phyloP scores from a whole-genome alignment of 2,329 filamentous ascomycete genomes.

The Penicillium griseofulvum region DNA sequence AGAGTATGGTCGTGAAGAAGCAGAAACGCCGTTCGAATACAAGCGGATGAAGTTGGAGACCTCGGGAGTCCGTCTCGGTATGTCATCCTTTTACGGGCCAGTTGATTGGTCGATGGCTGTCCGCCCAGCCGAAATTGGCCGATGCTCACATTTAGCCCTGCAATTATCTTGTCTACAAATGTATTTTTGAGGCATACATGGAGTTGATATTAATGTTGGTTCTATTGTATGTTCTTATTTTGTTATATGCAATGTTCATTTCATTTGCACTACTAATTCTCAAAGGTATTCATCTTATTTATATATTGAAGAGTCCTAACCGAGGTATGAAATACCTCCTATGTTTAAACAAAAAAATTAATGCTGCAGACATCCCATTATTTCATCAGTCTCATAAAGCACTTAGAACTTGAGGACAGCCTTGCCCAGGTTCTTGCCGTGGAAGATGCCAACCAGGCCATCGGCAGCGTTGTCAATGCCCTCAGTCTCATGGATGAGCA shows the following conservation, averaged over 20 bases:
- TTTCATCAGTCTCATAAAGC: conserved; percentile 10
- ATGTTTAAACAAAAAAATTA: conserved; percentile 1
- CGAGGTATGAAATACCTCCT: conserved; percentile 11
- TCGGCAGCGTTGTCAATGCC: conserved; percentile 76
- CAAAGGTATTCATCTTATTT: neutral
- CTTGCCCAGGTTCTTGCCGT: conserved; percentile 84
- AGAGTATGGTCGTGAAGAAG: conserved; percentile 17
- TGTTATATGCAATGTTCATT: neutral
- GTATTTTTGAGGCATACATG: neutral
- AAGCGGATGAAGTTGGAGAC: conserved; percentile 34
- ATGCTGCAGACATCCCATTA: conserved; percentile 13
- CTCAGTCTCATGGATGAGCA: conserved; percentile 64
- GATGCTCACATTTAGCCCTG: conserved; percentile 25
- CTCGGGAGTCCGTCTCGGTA: conserved; percentile 41
- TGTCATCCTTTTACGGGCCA: conserved; percentile 38
- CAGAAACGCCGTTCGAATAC: conserved; percentile 18
- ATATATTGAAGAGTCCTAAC: conserved; percentile 8
- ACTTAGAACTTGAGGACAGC: conserved; percentile 67
- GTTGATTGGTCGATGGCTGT: conserved; percentile 36
- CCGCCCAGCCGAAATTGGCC: conserved; percentile 42
- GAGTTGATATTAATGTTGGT: neutral
- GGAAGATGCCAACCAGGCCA: conserved; percentile 70
- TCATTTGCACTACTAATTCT: neutral
- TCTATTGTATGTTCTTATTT: neutral
- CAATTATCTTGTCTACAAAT: conserved; percentile 1